A percentile compares a stretch with the other conserved stretches of the same genome.
Conservation (phyloP, 2,329 filamentous ascomycete species). For the Penicillium sp. region DNA sequence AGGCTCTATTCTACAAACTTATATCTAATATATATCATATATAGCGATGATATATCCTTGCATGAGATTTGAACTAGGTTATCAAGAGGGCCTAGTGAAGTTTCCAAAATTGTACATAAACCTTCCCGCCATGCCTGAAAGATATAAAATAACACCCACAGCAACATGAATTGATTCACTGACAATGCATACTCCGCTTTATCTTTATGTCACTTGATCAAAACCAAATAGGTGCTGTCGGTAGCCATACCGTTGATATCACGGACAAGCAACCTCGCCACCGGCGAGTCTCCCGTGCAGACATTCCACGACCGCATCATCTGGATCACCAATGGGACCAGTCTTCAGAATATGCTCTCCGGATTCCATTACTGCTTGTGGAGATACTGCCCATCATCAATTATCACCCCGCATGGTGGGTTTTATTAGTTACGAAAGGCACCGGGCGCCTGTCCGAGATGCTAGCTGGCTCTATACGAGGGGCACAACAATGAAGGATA, state of each 20-base stretch:
- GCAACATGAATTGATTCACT: not conserved
- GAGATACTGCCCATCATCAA: not conserved
- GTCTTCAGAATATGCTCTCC: not conserved
- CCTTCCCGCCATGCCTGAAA: not conserved
- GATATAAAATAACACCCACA: not conserved
- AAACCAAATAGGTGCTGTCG: not conserved
- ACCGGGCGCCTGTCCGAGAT: slow-evolving; percentile 7
- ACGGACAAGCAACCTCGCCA: slow-evolving; percentile 3
- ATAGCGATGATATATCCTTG: not conserved
- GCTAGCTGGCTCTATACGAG: not conserved
- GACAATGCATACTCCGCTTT: not conserved
- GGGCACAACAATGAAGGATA: not conserved
- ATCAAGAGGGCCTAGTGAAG: not conserved
- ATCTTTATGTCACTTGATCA: not conserved
- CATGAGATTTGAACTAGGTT: not conserved
- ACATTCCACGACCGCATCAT: not conserved
- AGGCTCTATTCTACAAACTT: not conserved
- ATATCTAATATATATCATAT: not conserved
- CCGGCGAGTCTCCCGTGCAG: slow-evolving; percentile 8
- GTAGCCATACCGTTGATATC: slow-evolving; percentile 4
- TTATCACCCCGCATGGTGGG: slow-evolving; percentile 1
- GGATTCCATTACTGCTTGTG: not conserved
- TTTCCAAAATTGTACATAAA: not conserved
- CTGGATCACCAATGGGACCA: slow-evolving; percentile 1
- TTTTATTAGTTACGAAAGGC: not conserved